Percentiles rank a stretch among this genome's conserved stretches.
Conservation (phyloP, 2,329 filamentous ascomycete genomes). For the Epichloe baconii region DNA sequence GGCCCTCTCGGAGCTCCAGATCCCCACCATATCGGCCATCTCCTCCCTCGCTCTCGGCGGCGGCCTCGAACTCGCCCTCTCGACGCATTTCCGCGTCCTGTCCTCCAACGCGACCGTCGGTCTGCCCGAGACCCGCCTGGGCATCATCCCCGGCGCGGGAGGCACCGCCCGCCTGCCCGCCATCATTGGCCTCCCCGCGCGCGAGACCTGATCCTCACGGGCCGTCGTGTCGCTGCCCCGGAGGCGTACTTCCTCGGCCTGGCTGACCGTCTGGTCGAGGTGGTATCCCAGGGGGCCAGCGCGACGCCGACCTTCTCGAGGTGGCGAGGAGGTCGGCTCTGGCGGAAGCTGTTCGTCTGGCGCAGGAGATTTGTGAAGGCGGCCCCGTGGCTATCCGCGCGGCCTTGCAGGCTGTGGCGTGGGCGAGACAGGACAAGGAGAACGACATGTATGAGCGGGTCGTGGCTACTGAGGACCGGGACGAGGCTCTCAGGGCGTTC, state of each 20-base stretch:
- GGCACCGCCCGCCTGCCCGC: slow-evolving; percentile 79
- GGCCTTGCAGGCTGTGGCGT: slow-evolving; percentile 64
- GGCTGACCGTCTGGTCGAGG: slow-evolving; percentile 78
- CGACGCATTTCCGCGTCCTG: slow-evolving; percentile 81
- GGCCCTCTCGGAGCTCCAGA: slow-evolving; percentile 58
- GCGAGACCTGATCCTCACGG: slow-evolving; percentile 83
- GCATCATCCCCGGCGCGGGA: slow-evolving; percentile 88
- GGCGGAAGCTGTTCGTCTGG: slow-evolving; percentile 63
- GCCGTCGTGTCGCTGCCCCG: slow-evolving; percentile 65
- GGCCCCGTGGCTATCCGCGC: slow-evolving; percentile 73
- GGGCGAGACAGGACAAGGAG: slow-evolving; percentile 65
- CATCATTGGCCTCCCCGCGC: slow-evolving; percentile 69
- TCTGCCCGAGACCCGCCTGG: slow-evolving; percentile 82
- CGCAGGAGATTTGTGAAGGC: slow-evolving; percentile 76
- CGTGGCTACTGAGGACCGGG: slow-evolving; percentile 69
- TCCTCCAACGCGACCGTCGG: slow-evolving; percentile 65
- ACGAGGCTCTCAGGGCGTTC: slow-evolving; percentile 83
- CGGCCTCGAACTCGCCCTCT: slow-evolving; percentile 82
- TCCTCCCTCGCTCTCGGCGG: slow-evolving; percentile 80
- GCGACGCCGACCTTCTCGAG: slow-evolving; percentile 32
- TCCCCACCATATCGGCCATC: slow-evolving; percentile 84
- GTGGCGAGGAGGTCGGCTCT: slow-evolving; percentile 55
- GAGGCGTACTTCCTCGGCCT: slow-evolving; percentile 90
- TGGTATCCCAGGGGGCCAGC: slow-evolving; percentile 39
- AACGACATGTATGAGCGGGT: slow-evolving; percentile 78